These are phyloP conservation scores for Scedosporium aurantiacum DNA, from an alignment of 2,329 filamentous ascomycete genomes.

Conservation along the genomic window DNA sequence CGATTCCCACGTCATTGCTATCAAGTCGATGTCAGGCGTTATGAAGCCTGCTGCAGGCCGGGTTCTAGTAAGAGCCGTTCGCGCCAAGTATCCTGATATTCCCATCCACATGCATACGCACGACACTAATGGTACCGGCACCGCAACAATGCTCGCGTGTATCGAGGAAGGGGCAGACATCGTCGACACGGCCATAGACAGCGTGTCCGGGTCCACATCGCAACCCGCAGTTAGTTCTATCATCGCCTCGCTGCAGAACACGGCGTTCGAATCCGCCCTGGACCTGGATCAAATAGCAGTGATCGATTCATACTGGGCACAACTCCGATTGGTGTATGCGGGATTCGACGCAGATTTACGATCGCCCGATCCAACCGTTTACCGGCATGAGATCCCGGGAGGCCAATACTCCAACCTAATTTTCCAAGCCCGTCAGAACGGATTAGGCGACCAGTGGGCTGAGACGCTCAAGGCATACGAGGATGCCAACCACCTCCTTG, in stretches of 20 bases:
- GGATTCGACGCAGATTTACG: conserved; percentile 93
- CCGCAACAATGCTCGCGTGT: conserved; percentile 95
- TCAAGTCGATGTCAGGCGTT: conserved; percentile 99
- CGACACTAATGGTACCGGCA: conserved; percentile 95
- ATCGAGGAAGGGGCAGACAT: conserved; percentile 88
- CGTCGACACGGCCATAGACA: conserved; percentile 92
- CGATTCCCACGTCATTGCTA: conserved; percentile 78
- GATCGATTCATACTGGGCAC: conserved; percentile 91
- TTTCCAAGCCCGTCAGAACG: conserved; percentile 95
- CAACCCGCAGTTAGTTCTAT: conserved; percentile 96
- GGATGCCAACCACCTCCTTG: conserved; percentile 88
- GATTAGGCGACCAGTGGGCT: conserved; percentile 90
- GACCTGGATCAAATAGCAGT: conserved; percentile 73
- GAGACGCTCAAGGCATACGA: conserved; percentile 99
- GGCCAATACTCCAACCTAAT: conserved; percentile 99
- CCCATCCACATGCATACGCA: conserved; percentile 98
- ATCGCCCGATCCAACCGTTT: conserved; percentile 94
- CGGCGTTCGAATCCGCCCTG: conserved; percentile 67
- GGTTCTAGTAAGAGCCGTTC: conserved; percentile 71
- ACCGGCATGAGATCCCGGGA: conserved; percentile 97
- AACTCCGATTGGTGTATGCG: conserved; percentile 91
- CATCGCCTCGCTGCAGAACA: conserved; percentile 82
- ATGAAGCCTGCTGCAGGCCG: conserved; percentile 89
- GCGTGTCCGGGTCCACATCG: conserved; percentile 94
- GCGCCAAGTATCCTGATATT: conserved; percentile 90